Conservation (phyloP, 1,284 basidiomycete genomes). For the Cutaneotrichosporon sp. region DNA sequence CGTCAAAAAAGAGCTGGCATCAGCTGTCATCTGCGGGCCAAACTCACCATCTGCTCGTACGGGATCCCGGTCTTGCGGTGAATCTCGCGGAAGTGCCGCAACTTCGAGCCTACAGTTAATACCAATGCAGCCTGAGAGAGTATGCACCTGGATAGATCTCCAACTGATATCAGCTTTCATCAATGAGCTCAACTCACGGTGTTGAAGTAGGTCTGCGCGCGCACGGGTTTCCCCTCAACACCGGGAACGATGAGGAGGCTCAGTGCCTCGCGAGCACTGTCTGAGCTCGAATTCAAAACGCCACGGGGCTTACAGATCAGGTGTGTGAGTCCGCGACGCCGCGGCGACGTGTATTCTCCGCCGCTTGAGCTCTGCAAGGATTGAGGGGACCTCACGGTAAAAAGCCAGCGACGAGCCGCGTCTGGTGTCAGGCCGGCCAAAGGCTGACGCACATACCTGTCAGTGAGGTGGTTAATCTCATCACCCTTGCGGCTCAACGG, state of each 20-base stretch:
- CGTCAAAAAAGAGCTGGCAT: constrained; percentile 79
- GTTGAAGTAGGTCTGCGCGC: constrained; percentile 67
- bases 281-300: not conserved
- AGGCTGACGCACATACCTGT: constrained; percentile 51
- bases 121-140: not conserved
- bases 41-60: constrained; percentile 71
- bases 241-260: constrained; percentile 62
- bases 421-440: constrained; percentile 45
- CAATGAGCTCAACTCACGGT: constrained; percentile 32
- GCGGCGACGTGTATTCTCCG: constrained; percentile 62
- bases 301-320: constrained; percentile 63
- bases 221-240: constrained; percentile 49
- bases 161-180: constrained; percentile 45
- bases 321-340: constrained; percentile 68
- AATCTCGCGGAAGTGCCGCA: constrained; percentile 70
- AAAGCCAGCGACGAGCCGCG: constrained; percentile 60
- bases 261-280: constrained; percentile 70
- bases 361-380: constrained; percentile 59
- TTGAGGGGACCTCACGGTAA: constrained; percentile 69
- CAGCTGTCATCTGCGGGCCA: constrained; percentile 31
- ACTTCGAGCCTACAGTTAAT: constrained; percentile 64
- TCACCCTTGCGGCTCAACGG: constrained; percentile 60
- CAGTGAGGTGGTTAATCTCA: constrained; percentile 59
- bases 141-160: constrained; percentile 74
- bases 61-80: constrained; percentile 73